Conservation (phyloP, 352 stramenopile species). For the Pythium dissimile region DNA sequence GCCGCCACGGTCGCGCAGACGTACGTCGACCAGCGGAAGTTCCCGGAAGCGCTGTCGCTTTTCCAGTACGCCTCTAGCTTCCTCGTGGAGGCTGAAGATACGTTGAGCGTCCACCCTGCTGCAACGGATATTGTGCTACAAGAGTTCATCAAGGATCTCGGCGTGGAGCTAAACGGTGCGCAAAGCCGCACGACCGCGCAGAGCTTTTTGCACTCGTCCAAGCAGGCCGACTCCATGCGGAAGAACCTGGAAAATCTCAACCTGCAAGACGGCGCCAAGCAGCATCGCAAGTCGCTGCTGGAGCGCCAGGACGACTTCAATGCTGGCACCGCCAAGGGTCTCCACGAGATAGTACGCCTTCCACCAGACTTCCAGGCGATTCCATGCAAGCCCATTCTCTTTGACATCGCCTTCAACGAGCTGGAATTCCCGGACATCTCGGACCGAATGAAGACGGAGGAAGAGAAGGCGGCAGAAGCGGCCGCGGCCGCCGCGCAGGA, state of each 20-base stretch:
- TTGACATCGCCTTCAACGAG: constrained; percentile 82
- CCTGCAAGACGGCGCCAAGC: constrained; percentile 28
- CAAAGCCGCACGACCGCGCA: constrained; percentile 67
- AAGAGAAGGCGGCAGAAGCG: constrained; percentile 61
- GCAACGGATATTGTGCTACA: constrained; percentile 61
- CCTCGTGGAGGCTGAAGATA: constrained; percentile 56
- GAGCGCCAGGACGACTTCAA: constrained; percentile 56
- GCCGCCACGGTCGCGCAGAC: constrained; percentile 58
- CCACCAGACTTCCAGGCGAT: constrained; percentile 61
- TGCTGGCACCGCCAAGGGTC: constrained; percentile 40
- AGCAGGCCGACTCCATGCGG: constrained; percentile 49
- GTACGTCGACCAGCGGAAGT: constrained; percentile 65
- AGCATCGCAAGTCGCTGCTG: constrained; percentile 36
- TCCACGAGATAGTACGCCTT: constrained; percentile 62
- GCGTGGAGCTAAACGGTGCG: constrained; percentile 57
- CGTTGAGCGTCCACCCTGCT: constrained; percentile 46
- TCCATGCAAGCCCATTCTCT: constrained; percentile 76
- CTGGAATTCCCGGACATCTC: constrained; percentile 76
- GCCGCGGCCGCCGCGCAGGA: constrained; percentile 28
- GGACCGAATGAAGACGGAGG: constrained; percentile 70
- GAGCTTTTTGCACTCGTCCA: constrained; percentile 64
- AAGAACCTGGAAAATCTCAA: constrained; percentile 65
- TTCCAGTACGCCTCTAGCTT: constrained; percentile 73
- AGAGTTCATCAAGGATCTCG: constrained; percentile 55
- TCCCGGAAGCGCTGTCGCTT: constrained; percentile 59